These are phyloP conservation scores for Pichia eremophila DNA, from an alignment of 805 yeast species.

Conservation along the genomic window DNA sequence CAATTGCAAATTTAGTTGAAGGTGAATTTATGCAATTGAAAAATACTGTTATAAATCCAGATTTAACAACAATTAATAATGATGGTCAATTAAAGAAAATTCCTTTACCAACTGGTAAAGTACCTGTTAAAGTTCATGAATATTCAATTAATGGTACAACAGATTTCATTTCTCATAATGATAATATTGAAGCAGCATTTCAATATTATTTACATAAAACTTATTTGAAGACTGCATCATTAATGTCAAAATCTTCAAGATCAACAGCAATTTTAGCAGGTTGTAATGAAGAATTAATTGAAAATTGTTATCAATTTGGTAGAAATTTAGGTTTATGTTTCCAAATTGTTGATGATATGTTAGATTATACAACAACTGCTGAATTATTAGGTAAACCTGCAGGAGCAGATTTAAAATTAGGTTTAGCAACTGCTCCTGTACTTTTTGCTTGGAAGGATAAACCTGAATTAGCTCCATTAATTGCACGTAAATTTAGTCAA, in stretches of 20 bases:
- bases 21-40: slow-evolving; percentile 99
- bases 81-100: slow-evolving; percentile 38
- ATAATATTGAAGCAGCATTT: slow-evolving; percentile 78
- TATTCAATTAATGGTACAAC: slow-evolving; percentile 25
- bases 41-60: slow-evolving; percentile 66
- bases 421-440: slow-evolving; percentile 95
- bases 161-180: slow-evolving; percentile 39
- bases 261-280: slow-evolving; percentile 92
- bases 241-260: slow-evolving; percentile 88
- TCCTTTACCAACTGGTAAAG: slow-evolving; percentile 54
- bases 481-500: slow-evolving; percentile 69
- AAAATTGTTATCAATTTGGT: slow-evolving; percentile 84
- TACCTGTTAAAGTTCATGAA: slow-evolving; percentile 53
- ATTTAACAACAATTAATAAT: slow-evolving; percentile 30
- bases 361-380: slow-evolving; percentile 87
- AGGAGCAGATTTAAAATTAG: slow-evolving; percentile 88
- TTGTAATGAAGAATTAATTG: slow-evolving; percentile 63
- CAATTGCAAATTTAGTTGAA: slow-evolving; percentile 94
- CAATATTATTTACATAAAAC: slow-evolving; percentile 94
- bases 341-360: slow-evolving; percentile 92
- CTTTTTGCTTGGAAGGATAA: slow-evolving; percentile 86
- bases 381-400: slow-evolving; percentile 88
- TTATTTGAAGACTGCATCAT: slow-evolving; percentile 86
- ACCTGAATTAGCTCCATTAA: slow-evolving; percentile 77
- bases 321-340: slow-evolving; percentile 89